phyloP scores from a whole-genome alignment of 164 flowering plant genomes.

The Echeveria elegans region DNA sequence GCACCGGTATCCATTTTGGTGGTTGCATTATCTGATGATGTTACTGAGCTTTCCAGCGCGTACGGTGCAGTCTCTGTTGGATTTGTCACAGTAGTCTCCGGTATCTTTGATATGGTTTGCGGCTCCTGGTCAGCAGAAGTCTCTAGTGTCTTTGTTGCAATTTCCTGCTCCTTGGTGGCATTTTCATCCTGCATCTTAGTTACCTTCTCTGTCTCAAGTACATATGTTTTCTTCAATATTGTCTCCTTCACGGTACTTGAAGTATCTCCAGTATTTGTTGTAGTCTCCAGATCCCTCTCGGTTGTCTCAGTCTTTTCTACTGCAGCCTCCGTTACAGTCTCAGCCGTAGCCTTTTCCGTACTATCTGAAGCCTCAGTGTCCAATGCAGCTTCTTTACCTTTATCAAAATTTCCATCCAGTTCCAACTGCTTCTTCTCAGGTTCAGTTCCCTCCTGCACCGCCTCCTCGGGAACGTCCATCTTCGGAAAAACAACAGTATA shows the following conservation, averaged over 20 bases:
- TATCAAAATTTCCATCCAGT: background rate
- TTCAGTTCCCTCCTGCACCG: background rate
- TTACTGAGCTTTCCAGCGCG: background rate
- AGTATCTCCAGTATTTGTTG: background rate
- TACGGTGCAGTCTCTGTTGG: background rate
- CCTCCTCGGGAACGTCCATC: background rate
- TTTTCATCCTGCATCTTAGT: background rate
- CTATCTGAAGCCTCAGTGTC: background rate
- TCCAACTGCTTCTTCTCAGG: background rate
- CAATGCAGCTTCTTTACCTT: background rate
- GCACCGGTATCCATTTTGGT: background rate
- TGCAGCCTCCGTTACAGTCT: background rate
- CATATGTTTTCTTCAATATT: background rate
- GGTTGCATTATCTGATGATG: background rate
- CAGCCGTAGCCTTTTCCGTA: background rate
- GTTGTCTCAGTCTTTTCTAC: background rate
- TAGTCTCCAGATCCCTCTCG: background rate
- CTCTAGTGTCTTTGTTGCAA: background rate
- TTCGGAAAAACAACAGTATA: constrained; percentile 6
- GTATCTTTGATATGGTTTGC: background rate
- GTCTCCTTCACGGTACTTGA: background rate
- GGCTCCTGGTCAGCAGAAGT: background rate
- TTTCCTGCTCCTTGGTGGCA: background rate
- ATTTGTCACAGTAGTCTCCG: background rate
- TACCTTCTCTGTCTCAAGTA: background rate